Conservation (phyloP, 257 asterid species). For the Linaria vulgaris region DNA sequence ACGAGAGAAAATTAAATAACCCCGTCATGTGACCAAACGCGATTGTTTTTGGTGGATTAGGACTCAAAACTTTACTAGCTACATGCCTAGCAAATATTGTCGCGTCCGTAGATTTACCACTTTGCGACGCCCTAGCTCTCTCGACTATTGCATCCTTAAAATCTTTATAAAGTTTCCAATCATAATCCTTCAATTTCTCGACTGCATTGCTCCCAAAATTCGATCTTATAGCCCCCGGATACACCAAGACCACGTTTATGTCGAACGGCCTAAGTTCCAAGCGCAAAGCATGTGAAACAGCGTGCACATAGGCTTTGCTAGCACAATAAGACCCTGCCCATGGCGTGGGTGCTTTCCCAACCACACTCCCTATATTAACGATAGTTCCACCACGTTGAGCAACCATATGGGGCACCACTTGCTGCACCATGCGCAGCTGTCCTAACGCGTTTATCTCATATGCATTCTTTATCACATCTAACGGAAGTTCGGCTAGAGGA, state of each 20-base stretch:
- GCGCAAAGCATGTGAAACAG: conserved; percentile 47
- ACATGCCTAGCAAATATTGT: conserved; percentile 60
- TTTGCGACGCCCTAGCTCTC: conserved; percentile 73
- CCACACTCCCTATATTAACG: conserved; percentile 72
- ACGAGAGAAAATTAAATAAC: conserved; percentile 47
- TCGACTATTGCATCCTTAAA: conserved; percentile 48
- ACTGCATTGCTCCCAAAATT: conserved; percentile 40
- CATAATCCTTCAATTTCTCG: conserved; percentile 41
- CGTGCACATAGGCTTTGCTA: conserved; percentile 63
- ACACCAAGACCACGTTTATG: conserved; percentile 52
- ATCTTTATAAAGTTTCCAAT: conserved; percentile 58
- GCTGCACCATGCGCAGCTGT: conserved; percentile 57
- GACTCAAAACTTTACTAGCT: conserved; percentile 41
- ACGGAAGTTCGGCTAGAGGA: conserved; percentile 64
- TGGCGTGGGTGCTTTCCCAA: conserved; percentile 66
- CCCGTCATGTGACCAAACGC: conserved; percentile 62
- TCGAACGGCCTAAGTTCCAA: conserved; percentile 60
- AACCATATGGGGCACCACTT: conserved; percentile 69
- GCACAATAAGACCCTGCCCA: conserved; percentile 87
- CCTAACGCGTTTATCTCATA: conserved; percentile 66
- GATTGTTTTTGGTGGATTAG: conserved; percentile 52
- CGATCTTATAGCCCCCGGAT: conserved; percentile 60
- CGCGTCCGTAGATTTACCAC: conserved; percentile 56
- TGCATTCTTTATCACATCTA: conserved; percentile 42
- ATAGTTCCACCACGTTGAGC: conserved; percentile 41